phyloP scores from a whole-genome alignment of 148 eudicot genomes.

The Polygonum maritimum region DNA sequence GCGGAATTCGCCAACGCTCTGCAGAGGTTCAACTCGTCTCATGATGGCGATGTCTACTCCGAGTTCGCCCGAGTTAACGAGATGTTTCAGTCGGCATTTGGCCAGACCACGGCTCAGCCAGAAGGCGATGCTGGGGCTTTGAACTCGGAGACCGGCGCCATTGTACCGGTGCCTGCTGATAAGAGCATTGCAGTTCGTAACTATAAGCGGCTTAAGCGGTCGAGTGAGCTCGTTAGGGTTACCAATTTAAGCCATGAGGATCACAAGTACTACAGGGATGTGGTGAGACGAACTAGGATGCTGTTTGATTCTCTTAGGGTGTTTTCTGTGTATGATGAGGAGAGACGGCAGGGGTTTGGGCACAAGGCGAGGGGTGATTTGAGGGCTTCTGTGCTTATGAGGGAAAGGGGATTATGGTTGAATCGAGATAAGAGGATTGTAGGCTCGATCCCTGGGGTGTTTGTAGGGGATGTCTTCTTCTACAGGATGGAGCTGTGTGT shows the following conservation, averaged over 20 bases:
- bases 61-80: slow-evolving; percentile 34
- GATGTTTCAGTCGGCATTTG: slow-evolving; percentile 26
- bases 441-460: slow-evolving; percentile 11
- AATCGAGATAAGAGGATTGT: slow-evolving; percentile 74
- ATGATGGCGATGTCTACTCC: slow-evolving; percentile 27
- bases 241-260: slow-evolving; percentile 1
- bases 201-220: slow-evolving; percentile 2
- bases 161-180: slow-evolving; percentile 4
- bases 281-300: slow-evolving; percentile 57
- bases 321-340: slow-evolving; percentile 25
- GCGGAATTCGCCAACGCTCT: slow-evolving; percentile 1
- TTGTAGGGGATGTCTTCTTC: slow-evolving; percentile 75
- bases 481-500: slow-evolving; percentile 82
- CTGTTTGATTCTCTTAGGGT: slow-evolving; percentile 53
- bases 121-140: neutral
- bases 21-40: neutral
- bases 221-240: slow-evolving; percentile 8
- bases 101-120: neutral
- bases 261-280: slow-evolving; percentile 29
- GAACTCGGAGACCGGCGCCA: slow-evolving; percentile 7
- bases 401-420: slow-evolving; percentile 49
- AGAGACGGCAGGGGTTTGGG: slow-evolving; percentile 29
- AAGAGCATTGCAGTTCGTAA: neutral
- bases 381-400: slow-evolving; percentile 49
- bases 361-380: slow-evolving; percentile 49